Conservation (phyloP, 345 rosid species). For the Alliaria petiolata region DNA sequence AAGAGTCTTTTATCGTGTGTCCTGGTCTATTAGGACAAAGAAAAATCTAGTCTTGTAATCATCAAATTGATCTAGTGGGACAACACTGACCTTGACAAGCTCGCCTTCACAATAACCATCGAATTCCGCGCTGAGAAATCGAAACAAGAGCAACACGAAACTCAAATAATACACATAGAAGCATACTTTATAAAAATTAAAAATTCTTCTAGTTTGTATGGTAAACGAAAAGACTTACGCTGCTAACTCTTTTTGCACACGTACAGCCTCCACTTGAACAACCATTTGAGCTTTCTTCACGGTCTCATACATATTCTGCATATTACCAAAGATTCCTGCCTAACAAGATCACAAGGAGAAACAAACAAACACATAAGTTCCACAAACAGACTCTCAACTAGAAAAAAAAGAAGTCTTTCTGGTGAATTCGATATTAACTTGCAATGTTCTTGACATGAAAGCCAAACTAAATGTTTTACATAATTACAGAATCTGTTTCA, state of each 20-base stretch:
- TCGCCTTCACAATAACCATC: constrained; percentile 98
- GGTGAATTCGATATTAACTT: no score
- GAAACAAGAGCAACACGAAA: constrained; percentile 15
- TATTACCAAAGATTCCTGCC: constrained; percentile 92
- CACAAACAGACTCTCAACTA: no score
- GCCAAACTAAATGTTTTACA: no score
- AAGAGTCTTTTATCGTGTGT: neutral
- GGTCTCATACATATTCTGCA: constrained; percentile 86
- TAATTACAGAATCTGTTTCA: neutral
- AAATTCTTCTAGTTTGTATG: neutral
- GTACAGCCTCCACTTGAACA: constrained; percentile 94
- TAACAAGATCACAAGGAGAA: constrained; percentile 22
- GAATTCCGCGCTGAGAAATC: constrained; percentile 70
- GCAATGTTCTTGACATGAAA: no score
- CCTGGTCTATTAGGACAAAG: neutral
- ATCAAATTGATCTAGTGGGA: neutral
- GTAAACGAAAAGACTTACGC: constrained; percentile 40
- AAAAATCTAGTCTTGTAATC: neutral
- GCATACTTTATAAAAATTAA: neutral
- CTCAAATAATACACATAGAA: constrained; percentile 14
- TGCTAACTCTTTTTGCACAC: constrained; percentile 89
- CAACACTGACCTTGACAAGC: constrained; percentile 64
- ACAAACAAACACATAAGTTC: constrained; percentile 15
- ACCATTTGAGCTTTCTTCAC: constrained; percentile 98
- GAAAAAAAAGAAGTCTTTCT: neutral